phyloP scores from a whole-genome alignment of 495 filamentous ascomycete species.

The Xylaria intraflava region DNA sequence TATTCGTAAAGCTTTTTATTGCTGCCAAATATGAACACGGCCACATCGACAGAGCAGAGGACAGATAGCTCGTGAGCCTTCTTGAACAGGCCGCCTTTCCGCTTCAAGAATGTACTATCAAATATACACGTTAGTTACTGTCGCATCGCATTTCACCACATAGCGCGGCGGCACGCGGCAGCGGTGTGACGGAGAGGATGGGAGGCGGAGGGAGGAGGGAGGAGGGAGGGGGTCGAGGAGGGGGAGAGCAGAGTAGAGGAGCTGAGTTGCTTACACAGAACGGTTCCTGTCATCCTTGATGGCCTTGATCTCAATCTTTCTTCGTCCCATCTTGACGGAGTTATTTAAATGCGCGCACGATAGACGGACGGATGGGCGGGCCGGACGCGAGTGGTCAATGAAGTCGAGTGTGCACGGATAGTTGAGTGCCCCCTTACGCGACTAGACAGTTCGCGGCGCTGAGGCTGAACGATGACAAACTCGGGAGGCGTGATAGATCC shows the following conservation, averaged over 20 bases:
- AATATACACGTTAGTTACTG: slow-evolving; percentile 74
- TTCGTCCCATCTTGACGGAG: slow-evolving; percentile 50
- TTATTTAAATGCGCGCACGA: background rate
- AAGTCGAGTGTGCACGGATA: background rate
- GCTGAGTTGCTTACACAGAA: slow-evolving; percentile 71
- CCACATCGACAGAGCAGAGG: slow-evolving; percentile 95
- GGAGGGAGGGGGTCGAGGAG: slow-evolving; percentile 5
- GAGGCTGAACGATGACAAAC: slow-evolving; percentile 5
- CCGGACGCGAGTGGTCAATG: background rate
- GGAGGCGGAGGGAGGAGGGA: slow-evolving; percentile 1
- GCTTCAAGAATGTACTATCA: slow-evolving; percentile 88
- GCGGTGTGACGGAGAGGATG: slow-evolving; percentile 55
- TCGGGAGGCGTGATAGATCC: slow-evolving; percentile 10
- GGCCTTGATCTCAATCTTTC: slow-evolving; percentile 97
- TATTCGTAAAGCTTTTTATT: slow-evolving; percentile 99
- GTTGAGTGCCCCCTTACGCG: slow-evolving; percentile 6
- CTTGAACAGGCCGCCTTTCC: slow-evolving; percentile 98
- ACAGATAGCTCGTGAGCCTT: slow-evolving; percentile 98
- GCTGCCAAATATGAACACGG: slow-evolving; percentile 94
- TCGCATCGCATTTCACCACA: background rate
- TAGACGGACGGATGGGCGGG: background rate
- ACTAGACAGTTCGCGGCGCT: slow-evolving; percentile 3
- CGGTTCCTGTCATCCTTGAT: slow-evolving; percentile 99
- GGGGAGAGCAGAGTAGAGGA: slow-evolving; percentile 1
- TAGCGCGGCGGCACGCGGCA: background rate